A percentile compares a stretch with the other conserved stretches of the same genome.
Evolutionary conservation across 208 protist genomes (phyloP).

Genomic region (Naegleria gruberi): DNA sequence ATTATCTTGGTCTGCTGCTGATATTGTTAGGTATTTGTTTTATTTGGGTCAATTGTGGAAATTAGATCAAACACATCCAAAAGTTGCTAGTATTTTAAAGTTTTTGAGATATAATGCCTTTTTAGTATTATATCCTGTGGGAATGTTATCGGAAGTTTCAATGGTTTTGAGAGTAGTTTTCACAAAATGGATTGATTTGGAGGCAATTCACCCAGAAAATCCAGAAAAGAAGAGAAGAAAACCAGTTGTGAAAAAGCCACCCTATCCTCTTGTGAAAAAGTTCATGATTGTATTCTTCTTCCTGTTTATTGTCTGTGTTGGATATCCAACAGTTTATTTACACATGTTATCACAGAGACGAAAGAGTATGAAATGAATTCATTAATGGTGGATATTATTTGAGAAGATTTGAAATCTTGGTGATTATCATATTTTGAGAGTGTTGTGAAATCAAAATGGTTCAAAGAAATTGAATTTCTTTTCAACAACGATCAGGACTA

Average conservation of each 20-base stretch:
- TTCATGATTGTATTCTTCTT: neutral
- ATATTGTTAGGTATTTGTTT: neutral
- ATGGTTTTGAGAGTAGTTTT: neutral
- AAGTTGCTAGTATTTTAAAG: neutral
- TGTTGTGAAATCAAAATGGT: no score
- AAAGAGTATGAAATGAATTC: neutral
- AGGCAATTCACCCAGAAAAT: neutral
- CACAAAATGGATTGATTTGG: neutral
- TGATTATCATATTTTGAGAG: no score
- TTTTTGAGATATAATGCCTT: conserved; percentile 2
- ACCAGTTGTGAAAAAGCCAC: neutral
- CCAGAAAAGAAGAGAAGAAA: neutral
- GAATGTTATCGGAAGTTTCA: neutral
- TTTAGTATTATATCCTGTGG: neutral
- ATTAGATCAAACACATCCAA: neutral
- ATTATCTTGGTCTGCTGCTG: neutral
- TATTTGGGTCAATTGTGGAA: neutral
- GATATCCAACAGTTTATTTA: neutral
- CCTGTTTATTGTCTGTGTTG: neutral
- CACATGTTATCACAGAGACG: neutral
- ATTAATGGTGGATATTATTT: no score
- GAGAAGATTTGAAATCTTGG: no score
- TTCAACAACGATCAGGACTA: no score
- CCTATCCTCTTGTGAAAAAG: neutral
- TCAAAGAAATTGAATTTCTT: no score